Evolutionary conservation across 73 alveolate genomes (phyloP).

Genomic region (Uronychia binucleata): DNA sequence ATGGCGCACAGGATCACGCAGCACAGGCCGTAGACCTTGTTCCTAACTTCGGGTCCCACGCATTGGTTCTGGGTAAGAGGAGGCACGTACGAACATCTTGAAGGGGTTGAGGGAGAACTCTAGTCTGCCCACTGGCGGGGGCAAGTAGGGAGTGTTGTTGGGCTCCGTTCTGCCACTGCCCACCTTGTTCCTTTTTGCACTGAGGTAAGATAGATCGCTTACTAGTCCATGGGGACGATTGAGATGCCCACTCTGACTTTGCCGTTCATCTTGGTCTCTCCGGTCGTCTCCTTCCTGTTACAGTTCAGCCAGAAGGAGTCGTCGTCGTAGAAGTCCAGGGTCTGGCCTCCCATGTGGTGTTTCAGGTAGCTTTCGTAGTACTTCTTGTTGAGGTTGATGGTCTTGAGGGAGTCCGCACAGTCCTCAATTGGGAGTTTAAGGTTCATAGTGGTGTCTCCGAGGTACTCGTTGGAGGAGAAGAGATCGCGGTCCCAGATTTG

Average conservation of each 20-base stretch:
- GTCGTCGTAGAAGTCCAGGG: constrained; percentile 59
- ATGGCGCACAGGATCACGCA: constrained; percentile 48
- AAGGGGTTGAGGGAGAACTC: constrained; percentile 77
- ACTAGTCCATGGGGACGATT: constrained; percentile 70
- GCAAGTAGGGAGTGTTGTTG: constrained; percentile 87
- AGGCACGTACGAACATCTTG: constrained; percentile 53
- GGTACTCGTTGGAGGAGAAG: constrained; percentile 92
- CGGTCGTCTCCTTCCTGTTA: constrained; percentile 44
- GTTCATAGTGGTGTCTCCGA: constrained; percentile 77
- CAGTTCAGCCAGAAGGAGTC: constrained; percentile 71
- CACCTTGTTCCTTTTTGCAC: constrained; percentile 72
- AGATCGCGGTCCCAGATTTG: constrained; percentile 94
- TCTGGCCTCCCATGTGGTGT: constrained; percentile 41
- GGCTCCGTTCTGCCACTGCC: constrained; percentile 98
- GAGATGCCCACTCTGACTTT: constrained; percentile 73
- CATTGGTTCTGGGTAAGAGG: constrained; percentile 39
- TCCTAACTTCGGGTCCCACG: constrained; percentile 87
- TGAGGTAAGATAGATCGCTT: not conserved
- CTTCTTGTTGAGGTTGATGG: constrained; percentile 41
- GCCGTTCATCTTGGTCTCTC: constrained; percentile 70
- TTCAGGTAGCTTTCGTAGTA: constrained; percentile 38
- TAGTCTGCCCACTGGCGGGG: constrained; percentile 90
- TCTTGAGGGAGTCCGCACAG: constrained; percentile 23
- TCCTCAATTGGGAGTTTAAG: constrained; percentile 48
- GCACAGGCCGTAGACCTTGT: constrained; percentile 55